These are phyloP conservation scores for Globisporangium parvum DNA, from an alignment of 352 stramenopile species.

Conservation along the genomic window DNA sequence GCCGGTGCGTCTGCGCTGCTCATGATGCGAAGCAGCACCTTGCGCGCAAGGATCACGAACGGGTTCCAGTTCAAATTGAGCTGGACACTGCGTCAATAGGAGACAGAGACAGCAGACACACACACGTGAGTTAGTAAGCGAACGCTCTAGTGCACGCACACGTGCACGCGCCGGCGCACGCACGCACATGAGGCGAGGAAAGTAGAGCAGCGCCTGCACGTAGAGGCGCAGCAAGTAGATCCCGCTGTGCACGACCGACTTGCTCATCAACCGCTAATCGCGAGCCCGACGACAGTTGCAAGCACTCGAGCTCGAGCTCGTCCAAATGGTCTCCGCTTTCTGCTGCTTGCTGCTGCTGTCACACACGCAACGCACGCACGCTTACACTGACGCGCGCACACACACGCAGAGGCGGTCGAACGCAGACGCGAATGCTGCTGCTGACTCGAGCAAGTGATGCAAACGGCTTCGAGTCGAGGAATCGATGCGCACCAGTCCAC, in stretches of 20 bases:
- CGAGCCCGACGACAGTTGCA: not conserved
- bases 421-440: too few relatives aligned
- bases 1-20: slow-evolving; percentile 8
- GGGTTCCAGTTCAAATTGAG: slow-evolving; percentile 69
- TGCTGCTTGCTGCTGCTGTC: too few relatives aligned
- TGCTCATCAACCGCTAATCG: slow-evolving; percentile 11
- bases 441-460: too few relatives aligned
- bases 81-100: slow-evolving; percentile 21
- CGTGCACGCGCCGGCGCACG: not conserved
- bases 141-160: not conserved
- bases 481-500: too few relatives aligned
- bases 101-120: too few relatives aligned
- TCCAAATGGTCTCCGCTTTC: too few relatives aligned
- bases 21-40: slow-evolving; percentile 25
- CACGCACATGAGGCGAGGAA: slow-evolving; percentile 61
- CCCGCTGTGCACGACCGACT: slow-evolving; percentile 21
- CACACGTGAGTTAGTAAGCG: not conserved
- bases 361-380: too few relatives aligned
- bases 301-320: too few relatives aligned
- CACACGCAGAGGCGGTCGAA: too few relatives aligned
- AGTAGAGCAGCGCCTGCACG: slow-evolving; percentile 51
- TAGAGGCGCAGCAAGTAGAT: slow-evolving; percentile 59
- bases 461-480: too few relatives aligned
- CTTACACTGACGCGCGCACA: too few relatives aligned
- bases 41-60: slow-evolving; percentile 41